phyloP scores from a whole-genome alignment of 2,329 filamentous ascomycete genomes.

The Aspergillus sp. region DNA sequence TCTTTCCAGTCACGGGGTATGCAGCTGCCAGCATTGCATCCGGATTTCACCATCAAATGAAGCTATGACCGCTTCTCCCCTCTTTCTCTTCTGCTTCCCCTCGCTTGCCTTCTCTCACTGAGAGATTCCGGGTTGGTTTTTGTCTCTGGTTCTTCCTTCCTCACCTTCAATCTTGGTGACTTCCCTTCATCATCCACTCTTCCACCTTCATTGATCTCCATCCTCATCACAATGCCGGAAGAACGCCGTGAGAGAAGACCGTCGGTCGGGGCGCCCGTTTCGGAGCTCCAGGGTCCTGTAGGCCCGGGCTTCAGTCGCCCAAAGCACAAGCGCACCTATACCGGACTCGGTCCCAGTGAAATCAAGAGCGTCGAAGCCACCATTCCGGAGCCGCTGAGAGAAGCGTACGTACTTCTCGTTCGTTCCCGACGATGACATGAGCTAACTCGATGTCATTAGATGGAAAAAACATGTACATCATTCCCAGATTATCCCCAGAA shows the following conservation, averaged over 20 bases:
- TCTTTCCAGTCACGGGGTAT: not conserved
- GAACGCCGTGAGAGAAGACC: slow-evolving; percentile 69
- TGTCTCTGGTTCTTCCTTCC: not conserved
- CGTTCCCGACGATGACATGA: slow-evolving; percentile 16
- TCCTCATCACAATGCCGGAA: slow-evolving; percentile 22
- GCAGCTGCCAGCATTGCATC: not conserved
- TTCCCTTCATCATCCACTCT: not conserved
- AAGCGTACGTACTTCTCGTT: slow-evolving; percentile 62
- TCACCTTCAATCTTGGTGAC: not conserved
- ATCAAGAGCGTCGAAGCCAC: slow-evolving; percentile 91
- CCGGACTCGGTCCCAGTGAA: slow-evolving; percentile 84
- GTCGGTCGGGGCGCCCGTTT: slow-evolving; percentile 77
- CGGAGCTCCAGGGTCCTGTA: slow-evolving; percentile 81
- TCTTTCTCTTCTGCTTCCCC: not conserved
- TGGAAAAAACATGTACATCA: slow-evolving; percentile 60
- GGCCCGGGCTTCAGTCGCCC: slow-evolving; percentile 84
- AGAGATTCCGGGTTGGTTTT: too few relatives aligned
- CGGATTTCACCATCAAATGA: not conserved
- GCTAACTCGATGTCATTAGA: slow-evolving; percentile 30
- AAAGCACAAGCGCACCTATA: slow-evolving; percentile 97
- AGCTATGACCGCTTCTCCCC: not conserved
- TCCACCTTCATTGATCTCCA: not conserved
- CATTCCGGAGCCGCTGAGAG: slow-evolving; percentile 85
- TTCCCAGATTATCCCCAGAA: not conserved
- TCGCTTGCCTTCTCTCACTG: not conserved